Base-by-base conservation (phyloP, 306 rosid genomes). In the Glycine latifolia region DNA sequence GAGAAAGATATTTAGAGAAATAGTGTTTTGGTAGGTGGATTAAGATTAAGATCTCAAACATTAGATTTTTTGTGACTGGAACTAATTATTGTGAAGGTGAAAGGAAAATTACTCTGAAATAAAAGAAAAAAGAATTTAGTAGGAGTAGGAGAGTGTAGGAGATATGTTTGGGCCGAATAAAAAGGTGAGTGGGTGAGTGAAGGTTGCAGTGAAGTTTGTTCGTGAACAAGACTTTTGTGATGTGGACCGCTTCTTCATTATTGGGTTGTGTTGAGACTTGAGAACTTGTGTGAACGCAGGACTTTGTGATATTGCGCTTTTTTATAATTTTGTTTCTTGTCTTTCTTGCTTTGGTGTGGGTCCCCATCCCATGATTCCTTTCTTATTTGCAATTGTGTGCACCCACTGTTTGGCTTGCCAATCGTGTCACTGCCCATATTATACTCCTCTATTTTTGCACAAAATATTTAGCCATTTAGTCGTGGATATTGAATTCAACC, bases 281-380 rank as follows among this genome's bases (percentile, higher is more conserved):
- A 11, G 61, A 82, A 83, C 86, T 83, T 7, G 82, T 83, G 86
- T 62, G 82, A 77, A 83, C 68, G 53, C 75, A 43, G 2, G 46
- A 54, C 75, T 83, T 68, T 49, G 73, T 26, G 31, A 26, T 37
- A 53, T 17, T 62, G 67, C 63, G 7, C 47, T 10, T 46, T 44
- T 65, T 44, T 26, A 26, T 26, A 26, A 26, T 26, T 14, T 56
- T 60, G 6, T 39, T 39, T 39, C n/a, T 71, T 70, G 58, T 20
- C 66, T 69, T 39, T 50, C 37, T 16, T 20, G 10, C 47, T 73
- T 37, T 26, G 31, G 6, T 67, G 33, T 59, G 72, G 56, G 71
- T 54, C 77, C 73, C 35, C 63, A 58, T 58, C 63, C 33, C 6
- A 41, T 80, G 4, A 5, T 66, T 54, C 15, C 47, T 10, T 43